Percentiles rank a stretch among this genome's conserved stretches.
phyloP scores from a whole-genome alignment of 2,329 filamentous ascomycete genomes.

The Trichoderma breve region DNA sequence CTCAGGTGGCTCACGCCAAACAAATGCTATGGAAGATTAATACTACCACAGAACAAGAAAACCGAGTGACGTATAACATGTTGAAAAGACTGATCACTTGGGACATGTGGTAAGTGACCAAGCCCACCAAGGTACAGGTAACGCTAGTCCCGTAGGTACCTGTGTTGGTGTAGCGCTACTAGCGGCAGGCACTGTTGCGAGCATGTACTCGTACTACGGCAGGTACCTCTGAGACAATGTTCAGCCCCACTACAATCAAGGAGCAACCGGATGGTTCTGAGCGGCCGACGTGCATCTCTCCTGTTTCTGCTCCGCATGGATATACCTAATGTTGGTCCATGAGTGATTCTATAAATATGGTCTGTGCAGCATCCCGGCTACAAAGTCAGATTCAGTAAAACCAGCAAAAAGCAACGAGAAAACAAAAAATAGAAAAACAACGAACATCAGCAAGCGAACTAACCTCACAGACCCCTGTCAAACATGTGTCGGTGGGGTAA shows the following conservation, averaged over 20 bases:
- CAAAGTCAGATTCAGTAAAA: background rate
- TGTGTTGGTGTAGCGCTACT: background rate
- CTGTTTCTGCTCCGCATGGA: background rate
- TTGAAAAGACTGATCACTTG: constrained; percentile 1
- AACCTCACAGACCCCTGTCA: constrained; percentile 31
- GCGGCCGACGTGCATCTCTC: background rate
- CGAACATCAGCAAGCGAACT: constrained; percentile 22
- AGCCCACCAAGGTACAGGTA: background rate
- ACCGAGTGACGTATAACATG: background rate
- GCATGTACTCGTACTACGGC: background rate
- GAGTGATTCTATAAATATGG: background rate
- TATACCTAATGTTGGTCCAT: background rate
- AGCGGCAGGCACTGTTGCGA: background rate
- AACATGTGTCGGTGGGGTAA: constrained; percentile 30
- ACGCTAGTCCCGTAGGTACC: background rate
- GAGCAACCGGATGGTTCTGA: background rate
- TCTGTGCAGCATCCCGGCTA: background rate
- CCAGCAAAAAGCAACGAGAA: background rate
- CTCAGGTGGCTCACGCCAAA: constrained; percentile 8
- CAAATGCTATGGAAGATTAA: background rate
- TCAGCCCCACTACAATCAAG: background rate
- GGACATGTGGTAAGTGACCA: background rate
- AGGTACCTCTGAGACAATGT: background rate
- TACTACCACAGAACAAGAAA: background rate
- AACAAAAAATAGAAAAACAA: background rate